Percentiles rank a stretch among this genome's conserved stretches.
Conservation (phyloP, 129 eudicot genomes). For the Logfia minima region DNA sequence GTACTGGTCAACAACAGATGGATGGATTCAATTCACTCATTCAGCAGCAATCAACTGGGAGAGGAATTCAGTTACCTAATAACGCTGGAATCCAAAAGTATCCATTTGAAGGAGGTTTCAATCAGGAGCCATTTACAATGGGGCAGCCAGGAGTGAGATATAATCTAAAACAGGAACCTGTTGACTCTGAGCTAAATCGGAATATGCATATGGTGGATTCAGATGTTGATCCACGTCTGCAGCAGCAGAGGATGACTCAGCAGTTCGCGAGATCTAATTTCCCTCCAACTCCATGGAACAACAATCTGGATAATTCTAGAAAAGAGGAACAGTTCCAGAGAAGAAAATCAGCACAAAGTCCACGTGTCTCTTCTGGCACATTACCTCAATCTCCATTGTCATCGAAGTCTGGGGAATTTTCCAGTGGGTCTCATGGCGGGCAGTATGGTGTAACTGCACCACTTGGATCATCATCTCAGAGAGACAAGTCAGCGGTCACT, state of each 20-base stretch:
- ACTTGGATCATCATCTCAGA: slow-evolving; percentile 49
- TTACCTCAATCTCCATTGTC: slow-evolving; percentile 94
- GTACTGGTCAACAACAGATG: slow-evolving; percentile 51
- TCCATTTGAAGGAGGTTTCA: slow-evolving; percentile 66
- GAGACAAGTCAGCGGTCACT: slow-evolving; percentile 74
- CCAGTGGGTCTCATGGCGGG: slow-evolving; percentile 79
- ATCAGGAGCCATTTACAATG: slow-evolving; percentile 57
- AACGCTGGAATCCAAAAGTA: slow-evolving; percentile 65
- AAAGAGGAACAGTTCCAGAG: slow-evolving; percentile 75
- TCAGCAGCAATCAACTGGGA: slow-evolving; percentile 58
- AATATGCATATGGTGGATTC: slow-evolving; percentile 51
- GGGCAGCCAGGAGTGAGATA: slow-evolving; percentile 63
- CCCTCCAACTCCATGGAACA: slow-evolving; percentile 76
- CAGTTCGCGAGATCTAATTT: slow-evolving; percentile 57
- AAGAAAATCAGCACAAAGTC: slow-evolving; percentile 77
- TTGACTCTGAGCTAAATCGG: slow-evolving; percentile 52
- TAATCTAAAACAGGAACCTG: slow-evolving; percentile 66
- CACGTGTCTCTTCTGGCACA: slow-evolving; percentile 86
- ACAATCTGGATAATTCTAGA: slow-evolving; percentile 62
- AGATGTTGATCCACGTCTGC: slow-evolving; percentile 50
- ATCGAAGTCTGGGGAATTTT: slow-evolving; percentile 82
- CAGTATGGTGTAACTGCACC: slow-evolving; percentile 72
- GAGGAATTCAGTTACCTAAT: slow-evolving; percentile 54
- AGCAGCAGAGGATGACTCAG: slow-evolving; percentile 55
- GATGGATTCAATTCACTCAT: slow-evolving; percentile 56